Evolutionary conservation across 805 yeast species (phyloP).

Genomic region (Diddensiella transvaalensis): DNA sequence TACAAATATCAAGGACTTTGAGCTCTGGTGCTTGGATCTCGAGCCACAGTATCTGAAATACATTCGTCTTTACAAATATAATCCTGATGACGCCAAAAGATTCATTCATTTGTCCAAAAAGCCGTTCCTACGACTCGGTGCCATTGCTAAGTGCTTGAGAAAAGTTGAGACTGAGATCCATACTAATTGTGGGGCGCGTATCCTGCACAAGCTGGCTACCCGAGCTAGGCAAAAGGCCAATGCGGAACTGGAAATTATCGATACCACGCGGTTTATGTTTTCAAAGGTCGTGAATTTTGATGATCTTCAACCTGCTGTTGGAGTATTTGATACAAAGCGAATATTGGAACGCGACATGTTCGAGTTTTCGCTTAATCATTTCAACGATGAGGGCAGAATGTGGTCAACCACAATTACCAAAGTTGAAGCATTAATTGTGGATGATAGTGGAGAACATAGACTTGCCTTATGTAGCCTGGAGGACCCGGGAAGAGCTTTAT

Average conservation of each 20-base stretch:
- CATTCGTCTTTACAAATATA: slow-evolving; percentile 14
- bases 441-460: slow-evolving; percentile 1
- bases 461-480: slow-evolving; percentile 23
- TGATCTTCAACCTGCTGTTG: slow-evolving; percentile 18
- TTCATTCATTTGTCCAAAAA: slow-evolving; percentile 14
- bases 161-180: slow-evolving; percentile 7
- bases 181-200: background rate
- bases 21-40: slow-evolving; percentile 5
- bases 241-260: slow-evolving; percentile 16
- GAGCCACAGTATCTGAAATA: slow-evolving; percentile 13
- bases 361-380: slow-evolving; percentile 18
- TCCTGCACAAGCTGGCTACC: slow-evolving; percentile 9
- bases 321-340: slow-evolving; percentile 15
- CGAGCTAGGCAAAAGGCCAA: slow-evolving; percentile 9
- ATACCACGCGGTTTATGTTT: slow-evolving; percentile 14
- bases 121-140: slow-evolving; percentile 17
- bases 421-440: slow-evolving; percentile 19
- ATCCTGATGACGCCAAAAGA: slow-evolving; percentile 16
- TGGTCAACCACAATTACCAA: slow-evolving; percentile 7
- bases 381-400: background rate
- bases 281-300: slow-evolving; percentile 19
- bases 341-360: slow-evolving; percentile 17
- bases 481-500: slow-evolving; percentile 23
- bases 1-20: background rate
- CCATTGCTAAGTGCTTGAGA: slow-evolving; percentile 11